Base-by-base conservation (phyloP, 129 eudicot species). In the Silybum marianum region DNA sequence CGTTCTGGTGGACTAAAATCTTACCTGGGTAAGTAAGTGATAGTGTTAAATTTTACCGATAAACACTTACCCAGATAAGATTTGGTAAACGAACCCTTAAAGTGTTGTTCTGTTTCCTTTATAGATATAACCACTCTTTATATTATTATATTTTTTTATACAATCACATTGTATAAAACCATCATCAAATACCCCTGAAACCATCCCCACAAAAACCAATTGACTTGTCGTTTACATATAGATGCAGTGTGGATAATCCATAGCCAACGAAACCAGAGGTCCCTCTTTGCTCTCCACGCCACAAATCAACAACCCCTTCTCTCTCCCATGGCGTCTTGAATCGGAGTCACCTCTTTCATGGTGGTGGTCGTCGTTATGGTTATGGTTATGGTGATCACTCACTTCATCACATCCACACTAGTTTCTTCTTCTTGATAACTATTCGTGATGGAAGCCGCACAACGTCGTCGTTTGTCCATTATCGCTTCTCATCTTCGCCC, bases 381-480 rank as follows among this genome's bases (percentile, higher is more conserved):
- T 9, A 40, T 16, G 63, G 21, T 13, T 32, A 70, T 74, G 79
- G 21, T 75, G 54, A 70, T 82, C 85, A 67, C 46, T 39, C n/a
- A 40, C 80, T 75, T 69, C 76, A 63, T 58, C 80, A 23, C 70
- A 23, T 26, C 63, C 65, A 72, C 38, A 22, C 69, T 78, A 46
- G 21, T 78, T 25, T 68, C 3, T 78, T 63, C 66, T 79, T 81
- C 30, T 69, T 22, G 11, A 30, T 44, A 7, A 76, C 25, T 2
- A 30, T 34, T 71, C 9, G 0, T n/a, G 60, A 90, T 91, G 95
- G 95, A 88, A 39, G 34, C 77, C 46, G 42, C 84, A 69, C 75
- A 39, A 46, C 89, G 88, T 66, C 93, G 93, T 82, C 93, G 92
- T 83, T 68, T 90, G 12, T 81, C 95, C 67, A 24, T 90, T 77